Evolutionary conservation across 2,329 filamentous ascomycete genomes (phyloP).

Genomic region (Calonectria leucothoes): DNA sequence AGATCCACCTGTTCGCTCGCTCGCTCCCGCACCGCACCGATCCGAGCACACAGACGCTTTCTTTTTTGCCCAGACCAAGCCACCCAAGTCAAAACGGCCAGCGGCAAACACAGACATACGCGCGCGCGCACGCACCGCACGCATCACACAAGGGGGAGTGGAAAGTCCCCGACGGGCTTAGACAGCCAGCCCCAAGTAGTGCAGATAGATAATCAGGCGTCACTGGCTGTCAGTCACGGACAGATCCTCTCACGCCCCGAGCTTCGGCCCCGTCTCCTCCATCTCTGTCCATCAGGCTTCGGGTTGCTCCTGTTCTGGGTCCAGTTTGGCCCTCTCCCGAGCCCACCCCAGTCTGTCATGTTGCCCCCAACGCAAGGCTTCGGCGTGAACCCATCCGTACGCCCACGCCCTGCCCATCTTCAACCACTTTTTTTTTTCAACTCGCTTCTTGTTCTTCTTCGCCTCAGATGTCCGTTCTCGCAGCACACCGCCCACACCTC

Average conservation of each 20-base stretch:
- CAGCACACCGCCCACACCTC: slow-evolving; percentile 11
- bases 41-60: slow-evolving; percentile 3
- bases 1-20: slow-evolving; percentile 17
- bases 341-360: neutral
- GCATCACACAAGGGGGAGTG: neutral
- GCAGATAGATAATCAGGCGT: neutral
- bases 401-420: neutral
- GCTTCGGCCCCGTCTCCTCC: neutral
- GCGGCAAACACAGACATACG: neutral
- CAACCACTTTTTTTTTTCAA: neutral
- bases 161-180: neutral
- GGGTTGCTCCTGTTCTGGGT: neutral
- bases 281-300: neutral
- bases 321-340: neutral
- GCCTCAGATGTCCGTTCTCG: neutral
- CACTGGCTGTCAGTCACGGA: neutral
- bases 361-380: neutral
- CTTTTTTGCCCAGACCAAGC: neutral
- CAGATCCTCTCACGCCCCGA: slow-evolving; percentile 2
- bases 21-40: slow-evolving; percentile 2
- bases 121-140: neutral
- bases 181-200: neutral
- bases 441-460: neutral
- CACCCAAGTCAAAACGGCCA: neutral
- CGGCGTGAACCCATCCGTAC: neutral